Evolutionary conservation across 164 flowering plant species (phyloP).

Genomic region (Tetrastigma voinierianum): DNA sequence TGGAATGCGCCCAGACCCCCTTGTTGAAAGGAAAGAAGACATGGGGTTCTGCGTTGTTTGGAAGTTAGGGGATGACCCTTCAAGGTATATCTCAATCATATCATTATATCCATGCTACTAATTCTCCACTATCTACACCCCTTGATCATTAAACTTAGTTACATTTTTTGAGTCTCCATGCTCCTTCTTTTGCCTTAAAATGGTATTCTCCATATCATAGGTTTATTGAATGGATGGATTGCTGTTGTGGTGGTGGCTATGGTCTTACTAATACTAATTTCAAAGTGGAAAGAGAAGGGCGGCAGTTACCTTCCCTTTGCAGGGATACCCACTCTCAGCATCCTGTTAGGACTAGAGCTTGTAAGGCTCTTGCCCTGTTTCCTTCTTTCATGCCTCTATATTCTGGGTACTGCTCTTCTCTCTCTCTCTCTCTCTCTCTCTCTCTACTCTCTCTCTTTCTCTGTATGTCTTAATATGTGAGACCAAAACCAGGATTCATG

Average conservation of each 20-base stretch:
- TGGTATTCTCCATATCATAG: constrained; percentile 21
- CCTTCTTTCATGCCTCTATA: constrained; percentile 47
- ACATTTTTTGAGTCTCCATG: background rate
- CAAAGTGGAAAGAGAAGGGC: constrained; percentile 20
- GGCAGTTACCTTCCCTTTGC: constrained; percentile 26
- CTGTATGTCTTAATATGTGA: constrained; percentile 3
- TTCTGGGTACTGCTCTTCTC: constrained; percentile 47
- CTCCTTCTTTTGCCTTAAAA: background rate
- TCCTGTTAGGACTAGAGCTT: constrained; percentile 35
- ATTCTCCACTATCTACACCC: background rate
- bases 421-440: background rate
- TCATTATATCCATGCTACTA: too few relatives aligned
- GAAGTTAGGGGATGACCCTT: constrained; percentile 57
- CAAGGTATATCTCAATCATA: constrained; percentile 39
- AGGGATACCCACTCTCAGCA: constrained; percentile 47
- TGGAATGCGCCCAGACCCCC: constrained; percentile 54
- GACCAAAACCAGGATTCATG: constrained; percentile 42
- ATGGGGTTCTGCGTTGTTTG: constrained; percentile 73
- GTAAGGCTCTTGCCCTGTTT: constrained; percentile 48
- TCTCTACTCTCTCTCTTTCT: background rate
- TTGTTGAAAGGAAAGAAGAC: constrained; percentile 33
- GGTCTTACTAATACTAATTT: background rate
- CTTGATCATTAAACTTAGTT: background rate
- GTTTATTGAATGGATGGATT: constrained; percentile 59
- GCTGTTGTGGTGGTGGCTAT: constrained; percentile 58